Evolutionary conservation across 2,329 filamentous ascomycete genomes (phyloP).

Genomic region (Lachnellula cervina): DNA sequence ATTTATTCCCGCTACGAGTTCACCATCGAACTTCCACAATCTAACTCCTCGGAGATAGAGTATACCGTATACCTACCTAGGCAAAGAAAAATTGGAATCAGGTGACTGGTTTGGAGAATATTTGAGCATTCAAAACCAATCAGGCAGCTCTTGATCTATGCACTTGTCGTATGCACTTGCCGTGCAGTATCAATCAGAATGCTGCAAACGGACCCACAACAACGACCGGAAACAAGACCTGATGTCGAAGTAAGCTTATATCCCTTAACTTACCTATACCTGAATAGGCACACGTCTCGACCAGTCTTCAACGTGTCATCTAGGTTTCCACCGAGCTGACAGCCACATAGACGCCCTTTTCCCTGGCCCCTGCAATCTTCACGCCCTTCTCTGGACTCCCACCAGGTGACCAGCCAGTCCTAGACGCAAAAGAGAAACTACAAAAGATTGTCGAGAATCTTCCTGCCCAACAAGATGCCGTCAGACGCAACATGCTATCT

Average conservation of each 20-base stretch:
- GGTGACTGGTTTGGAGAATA: neutral
- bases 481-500: slow-evolving; percentile 20
- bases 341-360: neutral
- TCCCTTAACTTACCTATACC: neutral
- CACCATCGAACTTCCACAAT: neutral
- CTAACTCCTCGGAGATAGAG: neutral
- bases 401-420: neutral
- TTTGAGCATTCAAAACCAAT: too few species aligned
- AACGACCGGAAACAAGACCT: neutral
- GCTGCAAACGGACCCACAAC: neutral
- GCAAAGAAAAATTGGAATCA: neutral
- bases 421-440: slow-evolving; percentile 11
- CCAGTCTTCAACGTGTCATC: neutral
- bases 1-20: neutral
- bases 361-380: slow-evolving; percentile 21
- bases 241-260: neutral
- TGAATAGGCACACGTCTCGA: too few species aligned
- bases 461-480: slow-evolving; percentile 19
- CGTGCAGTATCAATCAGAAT: neutral
- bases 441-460: slow-evolving; percentile 21
- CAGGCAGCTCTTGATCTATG: too few species aligned
- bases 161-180: neutral
- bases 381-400: slow-evolving; percentile 20
- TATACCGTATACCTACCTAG: too few species aligned
- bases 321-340: neutral